Base-by-base conservation (phyloP, 148 eudicot species). In the Chenopodium formosanum region DNA sequence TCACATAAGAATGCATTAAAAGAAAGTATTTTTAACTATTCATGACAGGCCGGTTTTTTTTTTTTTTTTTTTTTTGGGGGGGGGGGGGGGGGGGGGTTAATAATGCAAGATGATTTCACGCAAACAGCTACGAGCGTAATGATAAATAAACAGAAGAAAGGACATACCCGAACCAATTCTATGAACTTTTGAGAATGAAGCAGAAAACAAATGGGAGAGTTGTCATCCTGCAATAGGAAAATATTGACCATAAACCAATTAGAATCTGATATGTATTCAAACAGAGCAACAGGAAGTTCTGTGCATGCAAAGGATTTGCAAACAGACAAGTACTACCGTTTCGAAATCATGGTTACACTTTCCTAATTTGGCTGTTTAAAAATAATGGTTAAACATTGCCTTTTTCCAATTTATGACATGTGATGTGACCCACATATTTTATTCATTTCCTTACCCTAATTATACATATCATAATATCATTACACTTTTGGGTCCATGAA, bases 151-250 rank as follows among this genome's bases (percentile, higher is more conserved):
- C 40, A 79, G 67, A 81, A 77, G 53, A 70, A 44, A 78, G 23
- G 32, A 66, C 78, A 88, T 91, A 94, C 99, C 97, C 98, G 91
- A 76, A 96, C 90, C 78, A 96, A 88, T 84, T 96, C 99, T 74
- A 96, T 91, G 80, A 92, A 96, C 78, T 94, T 91, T 74, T 96
- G 99, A 86, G 91, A 96, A 80, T 94, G 97, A 82, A 96, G 95
- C 79, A 96, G 88, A 85, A 94, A 93, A 85, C 93, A 94, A 62
- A 90, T 83, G 77, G 93, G 86, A 80, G 99, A 96, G 84, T 86
- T 89, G 71, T 87, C 90, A 80, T 92, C 92, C 99, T 96, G 98
- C 89, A 88, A 70, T 75, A 84, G 32, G 2, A 83, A 76, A 79
- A 80, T 23, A 62, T 60, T 46, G 23, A 76, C 67, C 82, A 80